Conservation (phyloP, 257 asterid species). For the Solanum piurae region DNA sequence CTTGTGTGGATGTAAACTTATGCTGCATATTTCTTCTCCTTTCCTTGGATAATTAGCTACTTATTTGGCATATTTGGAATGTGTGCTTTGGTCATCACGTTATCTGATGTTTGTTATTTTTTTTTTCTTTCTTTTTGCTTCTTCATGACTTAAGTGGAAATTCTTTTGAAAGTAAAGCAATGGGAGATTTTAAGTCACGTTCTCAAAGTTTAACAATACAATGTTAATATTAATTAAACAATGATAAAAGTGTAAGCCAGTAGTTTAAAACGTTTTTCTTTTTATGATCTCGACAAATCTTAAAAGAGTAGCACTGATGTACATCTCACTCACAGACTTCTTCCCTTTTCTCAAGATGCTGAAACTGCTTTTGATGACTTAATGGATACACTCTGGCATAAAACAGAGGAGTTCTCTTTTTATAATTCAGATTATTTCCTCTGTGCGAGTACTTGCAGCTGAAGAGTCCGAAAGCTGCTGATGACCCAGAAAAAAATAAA, state of each 20-base stretch:
- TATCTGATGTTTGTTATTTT: background rate
- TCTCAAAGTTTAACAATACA: background rate
- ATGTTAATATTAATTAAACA: background rate
- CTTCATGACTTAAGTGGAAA: background rate
- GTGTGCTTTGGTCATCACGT: background rate
- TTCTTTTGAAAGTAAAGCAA: background rate
- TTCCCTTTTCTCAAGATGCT: background rate
- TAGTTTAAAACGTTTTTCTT: background rate
- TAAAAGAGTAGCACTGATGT: background rate
- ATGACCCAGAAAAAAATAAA: background rate
- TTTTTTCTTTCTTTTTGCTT: background rate
- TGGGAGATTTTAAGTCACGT: background rate
- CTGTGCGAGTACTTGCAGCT: background rate
- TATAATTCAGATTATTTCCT: background rate
- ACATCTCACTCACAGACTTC: background rate
- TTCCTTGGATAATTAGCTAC: background rate
- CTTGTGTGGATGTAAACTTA: background rate
- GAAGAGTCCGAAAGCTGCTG: background rate
- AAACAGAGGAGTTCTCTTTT: background rate
- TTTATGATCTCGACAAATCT: background rate
- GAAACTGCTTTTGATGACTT: background rate
- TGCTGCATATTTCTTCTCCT: background rate
- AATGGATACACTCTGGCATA: background rate
- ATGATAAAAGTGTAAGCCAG: background rate
- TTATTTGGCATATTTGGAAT: background rate